phyloP scores from a whole-genome alignment of 345 rosid species.

The Linum lewisii region DNA sequence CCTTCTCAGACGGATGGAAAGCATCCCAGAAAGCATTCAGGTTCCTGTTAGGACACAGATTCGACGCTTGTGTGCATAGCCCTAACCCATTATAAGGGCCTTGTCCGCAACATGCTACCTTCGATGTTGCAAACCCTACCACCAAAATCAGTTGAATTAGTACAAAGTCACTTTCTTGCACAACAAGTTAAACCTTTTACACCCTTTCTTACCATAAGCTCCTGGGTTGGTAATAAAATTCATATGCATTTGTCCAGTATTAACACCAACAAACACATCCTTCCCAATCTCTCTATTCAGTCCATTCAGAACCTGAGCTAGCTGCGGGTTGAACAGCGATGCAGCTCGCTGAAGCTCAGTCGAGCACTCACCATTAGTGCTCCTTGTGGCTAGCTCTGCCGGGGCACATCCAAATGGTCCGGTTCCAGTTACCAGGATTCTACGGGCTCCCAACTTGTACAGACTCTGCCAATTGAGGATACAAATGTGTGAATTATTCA shows the following conservation, averaged over 20 bases:
- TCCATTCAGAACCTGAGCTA: background rate
- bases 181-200: background rate
- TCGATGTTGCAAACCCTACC: constrained; percentile 11
- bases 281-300: background rate
- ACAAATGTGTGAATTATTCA: background rate
- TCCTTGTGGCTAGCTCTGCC: constrained; percentile 1
- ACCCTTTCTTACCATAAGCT: background rate
- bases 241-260: background rate
- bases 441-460: constrained; percentile 12
- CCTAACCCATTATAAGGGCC: constrained; percentile 17
- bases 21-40: constrained; percentile 15
- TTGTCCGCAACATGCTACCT: constrained; percentile 16
- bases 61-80: constrained; percentile 2
- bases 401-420: constrained; percentile 14
- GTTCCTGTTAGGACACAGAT: constrained; percentile 12
- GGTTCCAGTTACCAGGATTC: constrained; percentile 10
- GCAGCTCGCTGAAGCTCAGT: constrained; percentile 6
- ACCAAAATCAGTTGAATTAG: background rate
- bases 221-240: background rate
- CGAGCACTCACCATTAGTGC: background rate
- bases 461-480: background rate
- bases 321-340: constrained; percentile 6
- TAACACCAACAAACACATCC: constrained; percentile 1
- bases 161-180: background rate
- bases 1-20: constrained; percentile 13